phyloP scores from a whole-genome alignment of 2,329 filamentous ascomycete species.

The Paracorniculantispora psalliotae region DNA sequence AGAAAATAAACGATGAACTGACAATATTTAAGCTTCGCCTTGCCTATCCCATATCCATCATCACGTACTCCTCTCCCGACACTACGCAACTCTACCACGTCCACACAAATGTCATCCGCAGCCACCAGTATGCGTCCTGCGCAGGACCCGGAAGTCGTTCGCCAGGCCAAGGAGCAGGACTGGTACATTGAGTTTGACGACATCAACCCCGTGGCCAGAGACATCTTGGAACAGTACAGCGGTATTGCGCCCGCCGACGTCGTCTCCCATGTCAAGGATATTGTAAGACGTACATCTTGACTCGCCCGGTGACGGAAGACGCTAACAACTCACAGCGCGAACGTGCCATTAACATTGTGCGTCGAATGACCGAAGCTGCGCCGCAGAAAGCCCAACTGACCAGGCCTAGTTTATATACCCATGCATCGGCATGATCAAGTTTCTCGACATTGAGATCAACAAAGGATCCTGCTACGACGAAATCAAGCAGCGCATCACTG shows the following conservation, averaged over 20 bases:
- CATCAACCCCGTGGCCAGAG: background rate
- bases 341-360: background rate
- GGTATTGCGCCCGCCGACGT: background rate
- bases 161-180: background rate
- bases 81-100: background rate
- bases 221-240: background rate
- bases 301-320: too few species aligned
- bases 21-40: too few species aligned
- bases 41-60: too few species aligned
- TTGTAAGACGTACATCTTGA: background rate
- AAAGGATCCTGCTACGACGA: slow-evolving; percentile 5
- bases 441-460: slow-evolving; percentile 17
- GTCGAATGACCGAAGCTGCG: too few species aligned
- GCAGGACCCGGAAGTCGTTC: background rate
- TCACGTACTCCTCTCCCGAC: background rate
- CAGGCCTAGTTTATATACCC: slow-evolving; percentile 16
- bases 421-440: slow-evolving; percentile 17
- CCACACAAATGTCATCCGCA: background rate
- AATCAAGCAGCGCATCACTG: slow-evolving; percentile 15
- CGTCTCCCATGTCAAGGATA: background rate
- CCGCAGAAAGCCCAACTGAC: too few species aligned
- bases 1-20: too few species aligned
- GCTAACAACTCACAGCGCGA: background rate
- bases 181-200: slow-evolving; percentile 2
- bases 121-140: background rate